A percentile compares a stretch with the other conserved stretches of the same genome.
phyloP scores from a whole-genome alignment of 2,329 filamentous ascomycete species.

The Pleurostoma richardsiae region DNA sequence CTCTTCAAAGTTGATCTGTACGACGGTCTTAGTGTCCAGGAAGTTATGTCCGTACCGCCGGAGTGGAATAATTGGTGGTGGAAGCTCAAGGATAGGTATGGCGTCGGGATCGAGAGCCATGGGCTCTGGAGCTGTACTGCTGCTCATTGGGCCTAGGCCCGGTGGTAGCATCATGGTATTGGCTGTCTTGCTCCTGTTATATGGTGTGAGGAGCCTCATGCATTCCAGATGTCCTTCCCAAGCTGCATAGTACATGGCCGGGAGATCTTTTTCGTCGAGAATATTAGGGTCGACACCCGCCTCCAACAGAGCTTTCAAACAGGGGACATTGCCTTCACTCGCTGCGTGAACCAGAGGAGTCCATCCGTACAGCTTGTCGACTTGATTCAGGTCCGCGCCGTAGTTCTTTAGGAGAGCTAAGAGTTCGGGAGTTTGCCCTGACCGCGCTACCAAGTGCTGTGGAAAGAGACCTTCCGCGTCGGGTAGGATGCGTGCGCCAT shows the following conservation, averaged over 20 bases:
- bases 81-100: slow-evolving; percentile 86
- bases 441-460: slow-evolving; percentile 92
- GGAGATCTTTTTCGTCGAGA: slow-evolving; percentile 85
- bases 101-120: slow-evolving; percentile 77
- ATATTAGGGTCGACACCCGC: slow-evolving; percentile 74
- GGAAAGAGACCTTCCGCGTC: slow-evolving; percentile 95
- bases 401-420: slow-evolving; percentile 77
- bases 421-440: slow-evolving; percentile 74
- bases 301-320: slow-evolving; percentile 74
- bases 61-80: slow-evolving; percentile 92
- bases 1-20: slow-evolving; percentile 86
- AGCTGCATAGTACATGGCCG: slow-evolving; percentile 96
- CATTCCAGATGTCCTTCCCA: slow-evolving; percentile 97
- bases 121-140: slow-evolving; percentile 46
- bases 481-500: slow-evolving; percentile 76
- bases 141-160: slow-evolving; percentile 34
- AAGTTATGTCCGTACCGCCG: slow-evolving; percentile 97
- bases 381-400: slow-evolving; percentile 84
- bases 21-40: slow-evolving; percentile 92
- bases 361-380: slow-evolving; percentile 96
- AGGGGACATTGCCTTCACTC: slow-evolving; percentile 90
- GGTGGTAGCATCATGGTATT: slow-evolving; percentile 7
- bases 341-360: slow-evolving; percentile 94
- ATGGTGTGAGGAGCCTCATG: slow-evolving; percentile 77
- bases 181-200: slow-evolving; percentile 37